Evolutionary conservation across 352 stramenopile genomes (phyloP), one percentile per base, ranked within the genome.

Genomic region (Phytophthora pseudosyringae): DNA sequence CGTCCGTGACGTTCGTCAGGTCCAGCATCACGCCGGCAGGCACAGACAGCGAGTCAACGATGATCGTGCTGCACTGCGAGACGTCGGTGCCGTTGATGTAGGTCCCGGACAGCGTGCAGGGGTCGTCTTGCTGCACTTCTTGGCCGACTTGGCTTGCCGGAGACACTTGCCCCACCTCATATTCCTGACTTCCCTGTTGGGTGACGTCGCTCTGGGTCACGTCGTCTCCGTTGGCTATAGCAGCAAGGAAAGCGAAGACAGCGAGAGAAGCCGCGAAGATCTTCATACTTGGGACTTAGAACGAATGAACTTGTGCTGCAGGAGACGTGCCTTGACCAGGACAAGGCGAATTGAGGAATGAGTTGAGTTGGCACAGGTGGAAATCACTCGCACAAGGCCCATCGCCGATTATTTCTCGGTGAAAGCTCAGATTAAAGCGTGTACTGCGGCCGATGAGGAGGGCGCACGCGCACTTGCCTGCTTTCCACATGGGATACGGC

Each of bases 11-110:
- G 16, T 72, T 69, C 26, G 50, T 61, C 41, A 80, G 46, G 29
- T 80, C 72, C 9, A 80, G 66, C 11, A 49, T 80, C 32, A 69
- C 56, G 16, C 72, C 72, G 36, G 66, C 64, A 21, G 67, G 71
- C 15, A 80, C 67, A 7, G 33, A 58, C 7, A 80, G 55, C 13
- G 50, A 66, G 46, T 61, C 61, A 49, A 80, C 65, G 33, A 67
- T 33, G 32, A 80, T 56, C 15, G 25, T 52, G 13, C 36, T 46
- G 58, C 71, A 80, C 15, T 63, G 58, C 10, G 44, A 43, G 15
- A 80, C 54, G 26, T 61, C 39, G 36, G 53, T 67, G 18, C 66
- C 67, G 25, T 54, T 28, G 32, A 54, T 41, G 68, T 80, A 80
- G 3, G 32, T 67, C 21, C 67, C 71, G 13, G 59, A 56, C 15